These are phyloP conservation scores for Diplodia intermedia DNA, from an alignment of 2,329 filamentous ascomycete species.

Conservation along the genomic window DNA sequence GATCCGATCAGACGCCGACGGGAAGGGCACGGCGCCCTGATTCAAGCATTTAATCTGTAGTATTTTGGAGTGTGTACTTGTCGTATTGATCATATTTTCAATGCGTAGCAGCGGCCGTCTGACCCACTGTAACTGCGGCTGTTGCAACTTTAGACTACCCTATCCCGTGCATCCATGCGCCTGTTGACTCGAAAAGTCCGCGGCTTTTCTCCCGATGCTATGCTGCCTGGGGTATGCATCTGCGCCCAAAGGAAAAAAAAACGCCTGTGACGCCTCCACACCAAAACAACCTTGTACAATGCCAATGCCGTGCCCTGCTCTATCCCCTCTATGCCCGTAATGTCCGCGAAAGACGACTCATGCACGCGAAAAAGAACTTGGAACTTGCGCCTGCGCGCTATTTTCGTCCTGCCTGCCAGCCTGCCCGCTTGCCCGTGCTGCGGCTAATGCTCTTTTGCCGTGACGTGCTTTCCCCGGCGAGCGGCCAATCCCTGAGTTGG, in stretches of 20 bases:
- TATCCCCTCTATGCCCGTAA: conserved; percentile 27
- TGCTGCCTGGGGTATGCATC: conserved; percentile 31
- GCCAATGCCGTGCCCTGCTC: conserved; percentile 30
- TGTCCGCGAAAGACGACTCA: conserved; percentile 29
- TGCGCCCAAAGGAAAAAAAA: conserved; percentile 31
- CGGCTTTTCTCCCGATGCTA: conserved; percentile 32
- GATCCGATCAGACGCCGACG: conserved; percentile 15
- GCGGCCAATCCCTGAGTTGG: conserved; percentile 11
- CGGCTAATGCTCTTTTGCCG: conserved; percentile 9
- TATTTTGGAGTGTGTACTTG: conserved; percentile 27
- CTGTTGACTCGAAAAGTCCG: conserved; percentile 30
- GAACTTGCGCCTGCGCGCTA: conserved; percentile 29
- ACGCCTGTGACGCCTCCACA: conserved; percentile 33
- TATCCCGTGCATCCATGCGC: conserved; percentile 31
- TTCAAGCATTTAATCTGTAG: conserved; percentile 31
- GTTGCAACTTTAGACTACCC: conserved; percentile 29
- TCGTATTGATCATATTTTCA: conserved; percentile 31
- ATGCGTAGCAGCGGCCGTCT: conserved; percentile 31
- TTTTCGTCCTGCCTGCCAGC: conserved; percentile 22
- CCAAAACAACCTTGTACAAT: conserved; percentile 32
- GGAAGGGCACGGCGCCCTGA: conserved; percentile 16
- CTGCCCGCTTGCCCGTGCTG: conserved; percentile 2
- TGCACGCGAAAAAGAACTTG: conserved; percentile 24
- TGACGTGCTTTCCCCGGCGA: conserved; percentile 16
- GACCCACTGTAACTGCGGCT: conserved; percentile 32